phyloP scores from a whole-genome alignment of 106 monocot species.

The Hemerocallis citrina region DNA sequence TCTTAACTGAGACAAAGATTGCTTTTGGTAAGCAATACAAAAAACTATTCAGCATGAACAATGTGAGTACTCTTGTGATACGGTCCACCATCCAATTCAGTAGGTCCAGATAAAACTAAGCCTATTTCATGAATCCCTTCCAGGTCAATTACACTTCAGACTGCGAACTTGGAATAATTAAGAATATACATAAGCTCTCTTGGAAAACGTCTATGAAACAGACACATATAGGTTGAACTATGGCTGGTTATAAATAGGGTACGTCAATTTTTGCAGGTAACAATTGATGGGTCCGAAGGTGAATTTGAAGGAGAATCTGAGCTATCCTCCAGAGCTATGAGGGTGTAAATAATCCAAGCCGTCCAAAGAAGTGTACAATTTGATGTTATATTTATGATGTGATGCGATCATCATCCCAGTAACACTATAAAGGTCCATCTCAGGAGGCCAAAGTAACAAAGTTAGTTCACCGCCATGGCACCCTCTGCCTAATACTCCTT shows the following conservation, averaged over 20 bases:
- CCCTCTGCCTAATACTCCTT: too few species aligned
- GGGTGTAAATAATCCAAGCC: conserved; percentile 40
- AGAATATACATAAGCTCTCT: conserved; percentile 69
- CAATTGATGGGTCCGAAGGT: conserved; percentile 27
- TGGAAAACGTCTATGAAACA: conserved; percentile 91
- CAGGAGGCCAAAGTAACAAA: too few species aligned
- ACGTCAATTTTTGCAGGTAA: conserved; percentile 15
- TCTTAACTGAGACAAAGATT: conserved; percentile 86
- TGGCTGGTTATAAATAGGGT: too few species aligned
- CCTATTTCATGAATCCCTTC: conserved; percentile 9
- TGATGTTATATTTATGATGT: neutral
- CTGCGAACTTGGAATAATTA: conserved; percentile 67
- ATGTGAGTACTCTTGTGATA: conserved; percentile 49
- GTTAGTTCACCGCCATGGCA: too few species aligned
- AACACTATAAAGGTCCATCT: too few species aligned
- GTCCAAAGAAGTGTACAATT: neutral
- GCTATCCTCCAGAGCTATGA: conserved; percentile 53
- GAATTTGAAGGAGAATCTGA: conserved; percentile 41
- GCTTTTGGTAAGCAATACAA: conserved; percentile 94
- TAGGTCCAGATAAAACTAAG: too few species aligned
- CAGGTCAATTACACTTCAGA: conserved; percentile 98
- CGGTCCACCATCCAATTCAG: too few species aligned
- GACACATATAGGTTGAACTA: too few species aligned
- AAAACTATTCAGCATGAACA: conserved; percentile 95
- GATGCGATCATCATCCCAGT: neutral